Evolutionary conservation across 2,329 filamentous ascomycete species (phyloP), one percentile per base, ranked within the genome.

Genomic region (Claviceps pusilla): DNA sequence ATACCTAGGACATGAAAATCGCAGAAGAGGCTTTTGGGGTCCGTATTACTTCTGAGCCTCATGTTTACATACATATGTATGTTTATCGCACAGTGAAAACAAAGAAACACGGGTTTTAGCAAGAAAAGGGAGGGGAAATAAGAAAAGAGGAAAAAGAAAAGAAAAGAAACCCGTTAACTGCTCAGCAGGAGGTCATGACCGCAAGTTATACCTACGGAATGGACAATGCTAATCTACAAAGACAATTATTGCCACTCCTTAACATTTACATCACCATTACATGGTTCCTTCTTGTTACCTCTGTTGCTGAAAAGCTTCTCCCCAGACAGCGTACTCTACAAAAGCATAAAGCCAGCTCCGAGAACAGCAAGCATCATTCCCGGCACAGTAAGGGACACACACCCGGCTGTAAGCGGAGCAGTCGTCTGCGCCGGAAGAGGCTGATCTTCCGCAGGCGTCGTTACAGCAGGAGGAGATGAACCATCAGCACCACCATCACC

Each of bases 341-440:
- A 55, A 43, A 79, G 65, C 60, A 78, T 59, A 55, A 77, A 65
- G 55, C 70, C 68, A 39, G 68, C 69, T 54, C 66, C 74, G 39
- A 75, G 56, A 56, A 64, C 71, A 51, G 75, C 58, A 49, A 80
- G 66, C 57, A 73, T 59, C 16, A 70, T 66, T 62, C 66, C 66
- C 31, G 75, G 70, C 7, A 69, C 68, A 50, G 68, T 60, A 57
- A 76, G 58, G 54, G 64, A 63, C 35, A 65, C 63, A 53, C 55
- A 64, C 50, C 58, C 60, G 33, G 51, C 57, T 9, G 55, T 50
- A 51, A 55, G 57, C 28, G 57, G 58, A 41, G 58, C 59, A 46
- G 59, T 57, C 7, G 59, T 58, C 51, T 31, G 10, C 4, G 24
- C 39, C 5, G 49, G 24, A 54, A 19, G 29, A n/a, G 54, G 41